Percentiles rank a stretch among this genome's conserved stretches.
Conservation (phyloP, 306 rosid genomes). For the Casuarina cunninghamiana region DNA sequence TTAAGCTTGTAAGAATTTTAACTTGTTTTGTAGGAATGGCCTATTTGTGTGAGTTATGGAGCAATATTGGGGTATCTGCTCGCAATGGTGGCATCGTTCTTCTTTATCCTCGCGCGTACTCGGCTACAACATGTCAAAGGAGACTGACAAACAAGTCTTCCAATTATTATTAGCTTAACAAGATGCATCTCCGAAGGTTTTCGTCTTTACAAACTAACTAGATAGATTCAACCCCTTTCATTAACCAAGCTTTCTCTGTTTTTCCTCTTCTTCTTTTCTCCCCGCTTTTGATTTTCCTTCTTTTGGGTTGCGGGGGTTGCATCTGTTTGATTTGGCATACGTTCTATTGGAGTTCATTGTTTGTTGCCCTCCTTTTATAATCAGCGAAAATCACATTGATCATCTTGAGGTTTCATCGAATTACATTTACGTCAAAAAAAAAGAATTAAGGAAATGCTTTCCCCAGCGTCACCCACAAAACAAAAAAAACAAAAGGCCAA, state of each 20-base stretch:
- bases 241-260: neutral
- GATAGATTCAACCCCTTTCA: neutral
- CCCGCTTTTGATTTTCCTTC: too few species aligned
- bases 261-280: too few species aligned
- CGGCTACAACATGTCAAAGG: conserved; percentile 51
- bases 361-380: too few species aligned
- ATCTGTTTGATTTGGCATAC: too few species aligned
- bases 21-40: conserved; percentile 74
- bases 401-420: too few species aligned
- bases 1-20: conserved; percentile 16
- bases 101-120: conserved; percentile 32
- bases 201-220: neutral
- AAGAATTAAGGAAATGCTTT: too few species aligned
- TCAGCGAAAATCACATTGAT: too few species aligned
- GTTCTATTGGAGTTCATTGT: too few species aligned
- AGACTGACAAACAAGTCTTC: conserved; percentile 37
- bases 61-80: conserved; percentile 60
- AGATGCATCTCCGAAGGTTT: neutral
- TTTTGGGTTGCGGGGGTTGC: too few species aligned
- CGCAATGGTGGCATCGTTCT: conserved; percentile 54
- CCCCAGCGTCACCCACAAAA: too few species aligned
- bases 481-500: too few species aligned
- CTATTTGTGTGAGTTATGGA: conserved; percentile 85
- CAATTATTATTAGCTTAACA: neutral
- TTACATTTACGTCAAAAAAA: too few species aligned